Evolutionary conservation across 495 filamentous ascomycete genomes (phyloP).

Genomic region (Letharia columbiana): DNA sequence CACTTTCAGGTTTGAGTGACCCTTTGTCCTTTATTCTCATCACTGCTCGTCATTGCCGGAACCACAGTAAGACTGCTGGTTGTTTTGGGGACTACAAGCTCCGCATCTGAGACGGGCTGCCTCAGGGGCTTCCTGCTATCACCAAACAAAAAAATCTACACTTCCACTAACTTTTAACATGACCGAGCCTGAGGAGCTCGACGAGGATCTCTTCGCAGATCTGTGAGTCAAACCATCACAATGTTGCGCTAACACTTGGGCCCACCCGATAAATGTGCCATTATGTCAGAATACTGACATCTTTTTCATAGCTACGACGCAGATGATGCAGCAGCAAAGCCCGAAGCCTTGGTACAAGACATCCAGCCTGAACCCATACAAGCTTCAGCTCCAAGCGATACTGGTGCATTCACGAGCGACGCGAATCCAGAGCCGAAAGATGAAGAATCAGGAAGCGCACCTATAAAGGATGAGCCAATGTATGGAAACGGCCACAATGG

Average conservation of each 20-base stretch:
- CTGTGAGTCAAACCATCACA: constrained; percentile 54
- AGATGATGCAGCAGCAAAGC: constrained; percentile 49
- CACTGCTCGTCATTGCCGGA: not conserved
- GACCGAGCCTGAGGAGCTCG: constrained; percentile 83
- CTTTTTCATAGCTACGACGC: constrained; percentile 65
- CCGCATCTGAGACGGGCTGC: not conserved
- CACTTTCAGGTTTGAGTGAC: not conserved
- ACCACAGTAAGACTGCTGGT: not conserved
- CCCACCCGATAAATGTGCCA: not conserved
- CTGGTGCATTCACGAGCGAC: not conserved
- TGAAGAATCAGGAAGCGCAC: not conserved
- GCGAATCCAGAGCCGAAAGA: constrained; percentile 3
- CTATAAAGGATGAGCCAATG: constrained; percentile 34
- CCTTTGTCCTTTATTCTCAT: not conserved
- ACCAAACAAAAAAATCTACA: not conserved
- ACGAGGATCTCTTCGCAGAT: constrained; percentile 97
- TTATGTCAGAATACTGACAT: constrained; percentile 14
- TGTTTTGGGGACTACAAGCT: not conserved
- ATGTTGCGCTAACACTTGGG: not conserved
- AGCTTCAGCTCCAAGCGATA: constrained; percentile 7
- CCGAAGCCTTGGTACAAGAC: constrained; percentile 13
- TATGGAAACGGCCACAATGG: constrained; percentile 32
- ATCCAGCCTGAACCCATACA: constrained; percentile 10
- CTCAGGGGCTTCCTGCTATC: not conserved
- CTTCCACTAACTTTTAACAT: constrained; percentile 37